These are phyloP conservation scores for Hypoxylon sp. DNA, from an alignment of 2,329 filamentous ascomycete genomes.

Conservation along the genomic window DNA sequence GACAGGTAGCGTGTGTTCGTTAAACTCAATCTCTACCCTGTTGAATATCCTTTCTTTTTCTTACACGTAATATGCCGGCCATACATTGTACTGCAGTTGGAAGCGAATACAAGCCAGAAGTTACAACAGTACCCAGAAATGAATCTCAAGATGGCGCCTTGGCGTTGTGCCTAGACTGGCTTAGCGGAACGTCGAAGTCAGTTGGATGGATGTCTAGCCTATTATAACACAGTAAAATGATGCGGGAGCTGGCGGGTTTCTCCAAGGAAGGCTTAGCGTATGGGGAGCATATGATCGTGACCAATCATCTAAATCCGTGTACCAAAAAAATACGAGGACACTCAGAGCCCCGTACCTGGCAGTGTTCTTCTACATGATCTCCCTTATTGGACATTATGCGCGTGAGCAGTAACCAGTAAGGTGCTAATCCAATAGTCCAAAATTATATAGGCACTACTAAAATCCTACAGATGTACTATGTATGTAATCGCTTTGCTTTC, in stretches of 20 bases:
- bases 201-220: slow-evolving; percentile 9
- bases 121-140: slow-evolving; percentile 7
- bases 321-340: slow-evolving; percentile 32
- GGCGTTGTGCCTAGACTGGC: slow-evolving; percentile 13
- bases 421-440: background rate
- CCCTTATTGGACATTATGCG: slow-evolving; percentile 3
- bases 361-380: slow-evolving; percentile 1
- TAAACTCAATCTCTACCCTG: background rate
- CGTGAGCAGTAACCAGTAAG: background rate
- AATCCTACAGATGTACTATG: no score
- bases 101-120: slow-evolving; percentile 9
- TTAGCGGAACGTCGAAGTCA: slow-evolving; percentile 21
- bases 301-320: slow-evolving; percentile 26
- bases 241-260: slow-evolving; percentile 20
- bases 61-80: background rate
- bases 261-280: slow-evolving; percentile 16
- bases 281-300: slow-evolving; percentile 2
- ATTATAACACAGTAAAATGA: slow-evolving; percentile 24
- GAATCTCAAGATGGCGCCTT: slow-evolving; percentile 20
- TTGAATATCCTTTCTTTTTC: background rate
- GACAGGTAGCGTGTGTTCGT: background rate
- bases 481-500: background rate
- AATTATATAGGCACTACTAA: background rate
- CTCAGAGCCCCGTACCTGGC: background rate
- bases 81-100: background rate